Conservation (phyloP, 2,329 filamentous ascomycete genomes). For the Aspergillus eucalypticola region DNA sequence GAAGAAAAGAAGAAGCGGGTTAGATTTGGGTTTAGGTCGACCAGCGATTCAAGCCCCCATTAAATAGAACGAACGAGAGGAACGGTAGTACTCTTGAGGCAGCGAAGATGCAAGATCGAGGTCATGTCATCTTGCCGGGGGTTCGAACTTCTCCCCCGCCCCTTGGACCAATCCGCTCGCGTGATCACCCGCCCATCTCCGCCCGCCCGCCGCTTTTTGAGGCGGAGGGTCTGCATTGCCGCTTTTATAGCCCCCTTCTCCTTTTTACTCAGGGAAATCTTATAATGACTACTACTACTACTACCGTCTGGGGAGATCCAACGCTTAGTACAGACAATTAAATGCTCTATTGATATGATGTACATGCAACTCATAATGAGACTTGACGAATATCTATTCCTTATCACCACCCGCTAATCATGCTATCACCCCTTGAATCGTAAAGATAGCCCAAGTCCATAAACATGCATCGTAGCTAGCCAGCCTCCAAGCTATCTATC, state of each 20-base stretch:
- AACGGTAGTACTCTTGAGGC: background rate
- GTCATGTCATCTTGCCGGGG: background rate
- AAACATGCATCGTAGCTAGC: slow-evolving; percentile 3
- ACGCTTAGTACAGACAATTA: background rate
- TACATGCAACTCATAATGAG: background rate
- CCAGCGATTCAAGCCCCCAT: slow-evolving; percentile 4
- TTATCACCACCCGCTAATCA: background rate
- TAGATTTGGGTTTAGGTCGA: background rate
- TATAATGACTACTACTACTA: no score
- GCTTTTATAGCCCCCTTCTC: background rate
- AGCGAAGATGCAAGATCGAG: slow-evolving; percentile 6
- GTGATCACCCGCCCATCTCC: slow-evolving; percentile 7
- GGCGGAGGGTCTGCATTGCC: background rate
- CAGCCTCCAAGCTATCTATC: slow-evolving; percentile 4
- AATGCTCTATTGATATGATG: background rate
- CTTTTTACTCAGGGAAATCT: background rate
- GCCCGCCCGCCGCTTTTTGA: background rate
- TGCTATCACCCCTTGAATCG: background rate
- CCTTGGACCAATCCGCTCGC: slow-evolving; percentile 3
- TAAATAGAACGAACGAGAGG: background rate
- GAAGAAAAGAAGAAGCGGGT: background rate
- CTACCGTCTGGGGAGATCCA: no score
- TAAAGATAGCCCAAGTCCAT: background rate
- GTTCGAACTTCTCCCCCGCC: background rate
- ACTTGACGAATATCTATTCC: background rate